Evolutionary conservation across 495 filamentous ascomycete species (phyloP), one percentile per base, ranked within the genome.

Genomic region (Aspergillus funiculosus): DNA sequence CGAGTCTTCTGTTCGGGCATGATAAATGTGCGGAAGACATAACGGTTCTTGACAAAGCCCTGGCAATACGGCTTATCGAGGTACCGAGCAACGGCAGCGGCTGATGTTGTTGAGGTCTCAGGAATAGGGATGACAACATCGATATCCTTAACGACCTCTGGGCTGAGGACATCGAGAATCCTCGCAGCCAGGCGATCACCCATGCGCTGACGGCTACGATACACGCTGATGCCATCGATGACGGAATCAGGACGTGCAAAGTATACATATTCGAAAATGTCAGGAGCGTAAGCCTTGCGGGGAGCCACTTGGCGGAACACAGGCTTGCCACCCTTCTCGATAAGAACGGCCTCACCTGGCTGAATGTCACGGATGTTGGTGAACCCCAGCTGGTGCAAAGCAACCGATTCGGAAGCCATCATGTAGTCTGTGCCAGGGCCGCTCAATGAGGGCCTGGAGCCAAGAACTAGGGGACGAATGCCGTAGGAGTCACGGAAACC

Each of bases 321-420:
- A 1, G 90, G 89, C 46, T 77, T 72, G 28, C 77, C 69, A 24
- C 88, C 89, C 64, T 94, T 95, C 53, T 87, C 76, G 51, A 96
- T 86, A 56, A 98, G 90, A 41, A 97, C 89, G 15, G 94, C 94
- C 67, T 96, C 80, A 27, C 92, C 92, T 3, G 94, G 94, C 25
- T 83, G 66, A 48, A 97, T 89, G 59, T 97, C 89, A 27, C 73
- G 64, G 53, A 95, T 86, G 59, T 89, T 75, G 17, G 63, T 69
- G 73, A 94, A 96, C 14, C 88, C 91, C 24, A 94, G 79, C 57
- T 95, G 89, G 42, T 82, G 77, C 30, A 98, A 71, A 37, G 92
- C 92, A 47, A 97, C 86, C 24, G 86, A 92, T 66, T 98, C 92
- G n/a, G 89, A 95, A 0, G 92, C 87, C 73, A 98, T 81, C 86